Conservation (phyloP, 352 stramenopile species). For the Phytophthora gonapodyides region DNA sequence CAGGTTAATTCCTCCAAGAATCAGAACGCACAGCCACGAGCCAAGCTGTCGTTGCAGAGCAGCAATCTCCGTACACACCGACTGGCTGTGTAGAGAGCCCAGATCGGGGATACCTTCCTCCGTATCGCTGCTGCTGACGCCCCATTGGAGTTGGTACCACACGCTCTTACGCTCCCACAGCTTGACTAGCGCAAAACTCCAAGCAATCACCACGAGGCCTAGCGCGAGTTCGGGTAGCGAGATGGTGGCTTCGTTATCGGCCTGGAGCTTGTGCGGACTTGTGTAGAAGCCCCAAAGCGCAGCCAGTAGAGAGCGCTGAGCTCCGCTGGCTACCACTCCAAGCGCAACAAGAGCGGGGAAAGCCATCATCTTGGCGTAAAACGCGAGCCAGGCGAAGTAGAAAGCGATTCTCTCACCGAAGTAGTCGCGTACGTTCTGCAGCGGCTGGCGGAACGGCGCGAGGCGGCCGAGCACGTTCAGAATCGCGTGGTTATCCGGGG, state of each 20-base stretch:
- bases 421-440: slow-evolving; percentile 82
- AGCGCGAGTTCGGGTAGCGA: slow-evolving; percentile 20
- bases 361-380: slow-evolving; percentile 79
- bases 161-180: slow-evolving; percentile 61
- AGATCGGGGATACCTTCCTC: background rate
- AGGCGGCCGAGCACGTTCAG: slow-evolving; percentile 43
- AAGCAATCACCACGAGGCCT: slow-evolving; percentile 42
- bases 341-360: slow-evolving; percentile 46
- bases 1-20: slow-evolving; percentile 31
- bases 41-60: slow-evolving; percentile 18
- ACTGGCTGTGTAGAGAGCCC: background rate
- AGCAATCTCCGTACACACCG: slow-evolving; percentile 7
- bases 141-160: slow-evolving; percentile 70
- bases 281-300: slow-evolving; percentile 40
- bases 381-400: slow-evolving; percentile 90
- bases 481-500: slow-evolving; percentile 45
- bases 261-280: background rate
- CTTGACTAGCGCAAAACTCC: slow-evolving; percentile 60
- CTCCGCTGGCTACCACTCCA: slow-evolving; percentile 28
- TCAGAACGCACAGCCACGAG: slow-evolving; percentile 25
- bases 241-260: slow-evolving; percentile 3
- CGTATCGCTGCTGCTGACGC: slow-evolving; percentile 28
- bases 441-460: slow-evolving; percentile 69
- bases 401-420: slow-evolving; percentile 89
- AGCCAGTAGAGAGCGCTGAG: slow-evolving; percentile 18